These are phyloP conservation scores for Emmonsia crescens DNA, from an alignment of 2,329 filamentous ascomycete species.

Conservation along the genomic window DNA sequence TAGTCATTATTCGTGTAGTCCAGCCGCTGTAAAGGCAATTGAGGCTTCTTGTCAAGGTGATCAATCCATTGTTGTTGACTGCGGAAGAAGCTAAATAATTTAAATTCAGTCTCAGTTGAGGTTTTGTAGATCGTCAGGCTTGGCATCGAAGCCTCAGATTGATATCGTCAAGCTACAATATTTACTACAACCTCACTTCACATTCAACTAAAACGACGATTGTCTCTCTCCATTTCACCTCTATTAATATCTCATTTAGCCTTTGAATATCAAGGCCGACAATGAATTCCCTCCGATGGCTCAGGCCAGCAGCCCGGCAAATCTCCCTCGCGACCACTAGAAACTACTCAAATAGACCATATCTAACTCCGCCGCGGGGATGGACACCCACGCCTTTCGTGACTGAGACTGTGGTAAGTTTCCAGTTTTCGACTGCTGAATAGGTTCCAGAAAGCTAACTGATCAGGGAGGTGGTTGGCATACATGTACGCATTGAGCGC, in stretches of 20 bases:
- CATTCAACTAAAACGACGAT: not conserved
- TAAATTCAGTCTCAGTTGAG: too few relatives aligned
- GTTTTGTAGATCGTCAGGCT: not conserved
- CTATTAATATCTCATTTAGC: not conserved
- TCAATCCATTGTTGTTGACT: not conserved
- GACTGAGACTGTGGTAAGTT: constrained; percentile 46
- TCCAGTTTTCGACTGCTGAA: constrained; percentile 2
- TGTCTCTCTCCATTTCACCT: not conserved
- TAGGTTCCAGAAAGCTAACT: not conserved
- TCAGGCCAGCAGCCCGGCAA: constrained; percentile 8
- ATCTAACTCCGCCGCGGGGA: constrained; percentile 24
- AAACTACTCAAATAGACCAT: constrained; percentile 9
- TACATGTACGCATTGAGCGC: constrained; percentile 50
- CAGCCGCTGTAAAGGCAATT: not conserved
- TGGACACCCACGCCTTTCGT: constrained; percentile 45
- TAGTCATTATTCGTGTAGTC: not conserved
- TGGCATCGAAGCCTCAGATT: not conserved
- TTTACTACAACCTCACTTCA: not conserved
- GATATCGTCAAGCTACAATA: not conserved
- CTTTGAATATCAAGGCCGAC: not conserved
- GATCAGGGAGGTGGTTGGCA: constrained; percentile 61
- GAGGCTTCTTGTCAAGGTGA: not conserved
- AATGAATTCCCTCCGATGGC: constrained; percentile 12
- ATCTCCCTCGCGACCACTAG: constrained; percentile 6
- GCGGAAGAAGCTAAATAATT: too few relatives aligned